A percentile compares a stretch with the other conserved stretches of the same genome.
These are phyloP conservation scores for Volvariella surrecta DNA, from an alignment of 1,284 basidiomycete genomes.

Conservation along the genomic window DNA sequence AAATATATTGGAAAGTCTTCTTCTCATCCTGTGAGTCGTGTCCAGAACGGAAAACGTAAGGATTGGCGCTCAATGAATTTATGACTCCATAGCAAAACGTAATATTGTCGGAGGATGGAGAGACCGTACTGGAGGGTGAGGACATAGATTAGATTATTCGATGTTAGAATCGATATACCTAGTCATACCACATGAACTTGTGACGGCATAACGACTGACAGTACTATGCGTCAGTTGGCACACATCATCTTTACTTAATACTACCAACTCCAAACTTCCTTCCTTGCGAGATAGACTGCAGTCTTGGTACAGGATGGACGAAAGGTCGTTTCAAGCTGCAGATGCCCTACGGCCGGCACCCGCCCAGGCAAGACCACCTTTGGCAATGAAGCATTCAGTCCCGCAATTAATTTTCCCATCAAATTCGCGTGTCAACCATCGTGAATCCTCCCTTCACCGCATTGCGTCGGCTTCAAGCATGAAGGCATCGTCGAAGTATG, in stretches of 20 bases:
- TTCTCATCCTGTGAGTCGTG: conserved; percentile 43
- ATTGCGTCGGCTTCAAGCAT: neutral
- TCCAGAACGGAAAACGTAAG: conserved; percentile 2
- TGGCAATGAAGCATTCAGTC: neutral
- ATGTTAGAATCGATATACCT: no score
- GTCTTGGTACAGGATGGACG: conserved; percentile 18
- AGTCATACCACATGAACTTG: no score
- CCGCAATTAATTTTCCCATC: neutral
- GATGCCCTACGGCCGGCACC: conserved; percentile 19
- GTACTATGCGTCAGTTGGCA: no score
- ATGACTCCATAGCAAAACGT: conserved; percentile 53
- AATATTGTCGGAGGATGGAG: conserved; percentile 73
- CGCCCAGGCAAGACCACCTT: conserved; percentile 13
- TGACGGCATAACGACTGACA: no score
- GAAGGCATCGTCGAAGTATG: neutral
- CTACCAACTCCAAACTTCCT: neutral
- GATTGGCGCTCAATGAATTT: neutral
- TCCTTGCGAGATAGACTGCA: neutral
- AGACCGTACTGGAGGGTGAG: conserved; percentile 60
- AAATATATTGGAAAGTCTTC: conserved; percentile 81
- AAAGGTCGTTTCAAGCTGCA: conserved; percentile 26
- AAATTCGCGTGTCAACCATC: neutral
- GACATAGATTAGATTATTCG: conserved; percentile 29
- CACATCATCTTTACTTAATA: neutral
- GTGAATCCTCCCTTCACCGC: conserved; percentile 2